These are phyloP conservation scores for Fraxinus velutina DNA, from an alignment of 305 asterid species.

Conservation along the genomic window DNA sequence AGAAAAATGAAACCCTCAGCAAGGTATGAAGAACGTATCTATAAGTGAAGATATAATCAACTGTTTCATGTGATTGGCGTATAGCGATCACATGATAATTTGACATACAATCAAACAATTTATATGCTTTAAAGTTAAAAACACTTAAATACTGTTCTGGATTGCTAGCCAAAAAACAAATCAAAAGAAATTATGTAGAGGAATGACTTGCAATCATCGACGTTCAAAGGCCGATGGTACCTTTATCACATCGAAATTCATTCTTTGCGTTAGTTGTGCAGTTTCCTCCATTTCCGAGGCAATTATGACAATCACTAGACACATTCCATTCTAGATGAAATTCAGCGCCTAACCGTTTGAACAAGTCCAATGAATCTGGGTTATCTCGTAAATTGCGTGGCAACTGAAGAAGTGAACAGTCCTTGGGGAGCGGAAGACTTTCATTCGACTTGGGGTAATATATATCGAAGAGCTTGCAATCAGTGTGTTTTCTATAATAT, in stretches of 20 bases:
- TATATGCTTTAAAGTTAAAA: not conserved
- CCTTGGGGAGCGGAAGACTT: not conserved
- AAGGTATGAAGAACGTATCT: not conserved
- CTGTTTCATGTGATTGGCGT: not conserved
- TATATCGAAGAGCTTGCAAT: not conserved
- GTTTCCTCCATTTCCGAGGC: constrained; percentile 29
- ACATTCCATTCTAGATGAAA: constrained; percentile 29
- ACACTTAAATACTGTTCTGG: not conserved
- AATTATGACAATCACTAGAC: not conserved
- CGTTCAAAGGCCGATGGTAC: not conserved
- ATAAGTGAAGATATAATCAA: not conserved
- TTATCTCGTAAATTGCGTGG: not conserved
- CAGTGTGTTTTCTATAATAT: not conserved
- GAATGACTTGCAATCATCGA: not conserved
- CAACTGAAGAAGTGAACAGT: constrained; percentile 22
- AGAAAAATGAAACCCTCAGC: not conserved
- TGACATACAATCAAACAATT: not conserved
- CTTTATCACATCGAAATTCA: constrained; percentile 23
- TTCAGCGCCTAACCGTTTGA: not conserved
- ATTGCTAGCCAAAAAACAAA: not conserved
- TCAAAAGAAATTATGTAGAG: not conserved
- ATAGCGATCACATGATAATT: not conserved
- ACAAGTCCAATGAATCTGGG: constrained; percentile 18
- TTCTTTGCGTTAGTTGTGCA: constrained; percentile 23
- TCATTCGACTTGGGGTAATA: constrained; percentile 19